Conservation (phyloP, 2,329 filamentous ascomycete species). For the Bipolaris sorokiniana region DNA sequence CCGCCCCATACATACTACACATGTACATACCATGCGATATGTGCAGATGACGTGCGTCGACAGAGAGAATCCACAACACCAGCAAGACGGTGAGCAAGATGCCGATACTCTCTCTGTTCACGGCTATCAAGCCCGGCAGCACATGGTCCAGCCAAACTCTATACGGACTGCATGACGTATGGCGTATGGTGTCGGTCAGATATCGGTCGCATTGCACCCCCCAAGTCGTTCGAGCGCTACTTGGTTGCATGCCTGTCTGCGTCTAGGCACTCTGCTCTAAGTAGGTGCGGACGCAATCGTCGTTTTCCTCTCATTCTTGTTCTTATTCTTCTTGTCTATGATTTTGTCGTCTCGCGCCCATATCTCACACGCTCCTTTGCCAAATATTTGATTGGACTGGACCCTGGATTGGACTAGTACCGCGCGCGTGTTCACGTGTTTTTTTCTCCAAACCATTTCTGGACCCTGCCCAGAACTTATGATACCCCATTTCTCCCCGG, state of each 20-base stretch:
- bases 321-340: neutral
- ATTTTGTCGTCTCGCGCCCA: neutral
- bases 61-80: no score
- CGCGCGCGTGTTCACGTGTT: constrained; percentile 18
- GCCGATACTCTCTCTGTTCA: neutral
- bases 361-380: neutral
- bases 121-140: neutral
- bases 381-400: neutral
- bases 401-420: neutral
- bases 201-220: constrained; percentile 23
- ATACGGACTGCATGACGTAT: constrained; percentile 24
- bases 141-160: constrained; percentile 10
- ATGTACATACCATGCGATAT: constrained; percentile 3
- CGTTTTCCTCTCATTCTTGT: neutral
- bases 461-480: constrained; percentile 24
- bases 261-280: constrained; percentile 16
- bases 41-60: constrained; percentile 21
- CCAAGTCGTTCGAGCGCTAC: constrained; percentile 21
- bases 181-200: constrained; percentile 19
- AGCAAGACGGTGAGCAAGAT: neutral
- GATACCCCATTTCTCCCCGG: constrained; percentile 26
- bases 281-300: neutral
- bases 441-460: constrained; percentile 5
- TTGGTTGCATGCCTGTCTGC: neutral
- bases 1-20: neutral